Percentiles rank a stretch among this genome's conserved stretches.
These are phyloP conservation scores for Fusarium anthophilum DNA, from an alignment of 2,329 filamentous ascomycete genomes.

Conservation along the genomic window DNA sequence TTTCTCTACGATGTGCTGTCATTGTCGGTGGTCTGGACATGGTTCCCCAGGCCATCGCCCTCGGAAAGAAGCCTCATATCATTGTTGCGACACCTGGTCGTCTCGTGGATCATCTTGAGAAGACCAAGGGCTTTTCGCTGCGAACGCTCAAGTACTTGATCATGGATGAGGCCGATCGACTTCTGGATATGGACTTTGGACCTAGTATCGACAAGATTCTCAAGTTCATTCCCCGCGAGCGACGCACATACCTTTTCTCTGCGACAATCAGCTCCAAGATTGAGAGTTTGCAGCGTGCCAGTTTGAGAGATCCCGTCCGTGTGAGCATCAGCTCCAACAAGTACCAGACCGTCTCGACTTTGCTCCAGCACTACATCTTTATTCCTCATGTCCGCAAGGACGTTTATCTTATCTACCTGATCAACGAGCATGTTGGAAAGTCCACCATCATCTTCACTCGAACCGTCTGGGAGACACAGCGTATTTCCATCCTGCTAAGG, in stretches of 20 bases:
- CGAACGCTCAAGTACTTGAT: slow-evolving; percentile 86
- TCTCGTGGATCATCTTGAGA: slow-evolving; percentile 90
- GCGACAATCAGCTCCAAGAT: slow-evolving; percentile 96
- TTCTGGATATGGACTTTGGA: slow-evolving; percentile 94
- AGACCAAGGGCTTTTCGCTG: slow-evolving; percentile 94
- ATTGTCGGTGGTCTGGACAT: slow-evolving; percentile 96
- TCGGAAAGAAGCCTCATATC: slow-evolving; percentile 96
- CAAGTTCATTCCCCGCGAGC: slow-evolving; percentile 82
- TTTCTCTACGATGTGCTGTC: slow-evolving; percentile 85
- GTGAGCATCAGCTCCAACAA: slow-evolving; percentile 84
- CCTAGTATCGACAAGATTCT: slow-evolving; percentile 93
- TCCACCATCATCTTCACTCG: slow-evolving; percentile 90
- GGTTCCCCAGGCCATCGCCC: slow-evolving; percentile 87
- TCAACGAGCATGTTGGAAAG: slow-evolving; percentile 89
- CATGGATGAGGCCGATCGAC: slow-evolving; percentile 92
- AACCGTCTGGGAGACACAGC: slow-evolving; percentile 90
- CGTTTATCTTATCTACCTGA: slow-evolving; percentile 83
- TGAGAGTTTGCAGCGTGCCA: slow-evolving; percentile 90
- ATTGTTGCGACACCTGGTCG: slow-evolving; percentile 92
- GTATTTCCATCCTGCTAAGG: slow-evolving; percentile 83
- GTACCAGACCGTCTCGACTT: slow-evolving; percentile 90
- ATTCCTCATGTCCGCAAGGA: slow-evolving; percentile 90
- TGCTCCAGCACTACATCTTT: slow-evolving; percentile 88
- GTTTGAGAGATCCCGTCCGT: slow-evolving; percentile 82
- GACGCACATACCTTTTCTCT: slow-evolving; percentile 88